These are phyloP conservation scores for Thalia dealbata DNA, from an alignment of 176 grass and related monocot species.

Conservation along the genomic window DNA sequence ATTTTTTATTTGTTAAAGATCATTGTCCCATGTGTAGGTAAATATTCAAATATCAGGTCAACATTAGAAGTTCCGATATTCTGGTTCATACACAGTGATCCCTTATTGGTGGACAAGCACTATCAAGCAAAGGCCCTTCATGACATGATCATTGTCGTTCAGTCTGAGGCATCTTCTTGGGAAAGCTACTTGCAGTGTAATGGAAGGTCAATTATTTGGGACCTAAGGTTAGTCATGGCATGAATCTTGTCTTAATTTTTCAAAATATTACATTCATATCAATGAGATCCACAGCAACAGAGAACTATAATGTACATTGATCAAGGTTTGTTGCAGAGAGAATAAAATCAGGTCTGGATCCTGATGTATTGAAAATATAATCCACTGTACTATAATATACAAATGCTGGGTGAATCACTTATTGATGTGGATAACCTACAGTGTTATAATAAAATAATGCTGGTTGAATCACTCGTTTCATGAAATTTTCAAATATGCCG, in stretches of 20 bases:
- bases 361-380: too few species aligned
- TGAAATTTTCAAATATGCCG: too few species aligned
- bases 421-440: too few species aligned
- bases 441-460: too few species aligned
- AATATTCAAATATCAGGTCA: conserved; percentile 34
- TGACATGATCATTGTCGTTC: conserved; percentile 91
- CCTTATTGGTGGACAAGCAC: conserved; percentile 81
- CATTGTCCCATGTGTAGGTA: neutral
- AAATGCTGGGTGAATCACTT: too few species aligned
- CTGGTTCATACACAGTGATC: conserved; percentile 88
- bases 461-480: too few species aligned
- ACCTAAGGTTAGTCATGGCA: conserved; percentile 49
- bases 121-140: conserved; percentile 86
- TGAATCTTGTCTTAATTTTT: neutral
- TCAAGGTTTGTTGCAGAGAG: too few species aligned
- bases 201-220: conserved; percentile 68
- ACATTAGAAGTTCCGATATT: conserved; percentile 90
- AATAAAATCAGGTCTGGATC: too few species aligned
- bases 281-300: neutral
- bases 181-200: conserved; percentile 97
- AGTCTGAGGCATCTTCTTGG: conserved; percentile 78
- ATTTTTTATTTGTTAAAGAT: neutral
- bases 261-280: neutral
- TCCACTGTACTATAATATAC: too few species aligned
- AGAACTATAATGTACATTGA: neutral